Percentiles rank a stretch among this genome's conserved stretches.
These are phyloP conservation scores for Camellia lanceoleosa DNA, from an alignment of 148 eudicot species.

Conservation along the genomic window DNA sequence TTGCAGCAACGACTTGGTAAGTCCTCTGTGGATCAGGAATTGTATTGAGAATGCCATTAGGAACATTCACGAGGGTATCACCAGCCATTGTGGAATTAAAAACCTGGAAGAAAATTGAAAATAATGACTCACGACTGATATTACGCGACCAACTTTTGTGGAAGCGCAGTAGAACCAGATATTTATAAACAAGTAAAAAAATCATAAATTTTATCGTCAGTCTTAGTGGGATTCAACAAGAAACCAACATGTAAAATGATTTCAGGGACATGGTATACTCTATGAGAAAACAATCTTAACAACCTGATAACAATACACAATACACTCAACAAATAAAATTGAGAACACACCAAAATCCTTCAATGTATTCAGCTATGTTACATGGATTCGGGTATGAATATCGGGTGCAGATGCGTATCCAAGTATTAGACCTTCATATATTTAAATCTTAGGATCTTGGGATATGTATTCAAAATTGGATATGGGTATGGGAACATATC, in stretches of 20 bases:
- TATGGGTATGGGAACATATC: too few species aligned
- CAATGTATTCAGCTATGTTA: background rate
- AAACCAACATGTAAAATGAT: background rate
- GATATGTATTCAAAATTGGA: too few species aligned
- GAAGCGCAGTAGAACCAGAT: conserved; percentile 13
- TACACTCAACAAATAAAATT: background rate
- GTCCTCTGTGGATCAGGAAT: conserved; percentile 34
- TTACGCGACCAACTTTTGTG: conserved; percentile 7
- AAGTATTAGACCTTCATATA: too few species aligned
- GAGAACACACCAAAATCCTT: background rate
- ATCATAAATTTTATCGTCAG: background rate
- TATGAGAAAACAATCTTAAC: too few species aligned
- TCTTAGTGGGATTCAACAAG: background rate
- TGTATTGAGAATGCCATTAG: conserved; percentile 27
- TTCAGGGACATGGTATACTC: background rate
- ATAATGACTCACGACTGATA: conserved; percentile 7
- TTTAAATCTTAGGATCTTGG: too few species aligned
- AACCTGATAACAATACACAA: background rate
- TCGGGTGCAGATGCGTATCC: too few species aligned
- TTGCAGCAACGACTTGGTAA: conserved; percentile 93
- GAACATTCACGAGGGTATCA: conserved; percentile 23
- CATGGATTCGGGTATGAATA: too few species aligned
- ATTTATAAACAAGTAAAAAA: background rate
- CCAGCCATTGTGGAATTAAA: conserved; percentile 42
- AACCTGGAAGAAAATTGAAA: conserved; percentile 9